Conservation (phyloP, 2,329 filamentous ascomycete species). For the Grosmannia clavigera region DNA sequence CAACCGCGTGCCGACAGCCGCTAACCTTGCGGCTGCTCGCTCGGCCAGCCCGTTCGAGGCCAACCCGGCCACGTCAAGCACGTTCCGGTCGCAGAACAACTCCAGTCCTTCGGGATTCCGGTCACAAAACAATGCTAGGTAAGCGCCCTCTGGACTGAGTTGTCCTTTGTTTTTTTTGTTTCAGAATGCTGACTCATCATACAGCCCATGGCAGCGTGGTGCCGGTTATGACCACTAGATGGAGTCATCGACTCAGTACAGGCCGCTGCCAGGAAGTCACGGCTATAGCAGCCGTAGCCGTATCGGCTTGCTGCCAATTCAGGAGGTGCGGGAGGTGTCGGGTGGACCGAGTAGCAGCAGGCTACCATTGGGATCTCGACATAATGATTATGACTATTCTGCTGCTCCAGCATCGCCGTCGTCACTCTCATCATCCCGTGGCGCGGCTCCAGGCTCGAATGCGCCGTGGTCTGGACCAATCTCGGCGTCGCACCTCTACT, state of each 20-base stretch:
- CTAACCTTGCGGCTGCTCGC: neutral
- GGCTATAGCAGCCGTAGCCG: neutral
- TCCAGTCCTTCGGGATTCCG: conserved; percentile 19
- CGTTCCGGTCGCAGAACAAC: conserved; percentile 24
- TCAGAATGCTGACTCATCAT: neutral
- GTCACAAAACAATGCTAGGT: conserved; percentile 23
- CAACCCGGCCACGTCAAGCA: neutral
- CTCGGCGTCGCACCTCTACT: no score
- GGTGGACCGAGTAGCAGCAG: neutral
- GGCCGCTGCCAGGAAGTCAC: neutral
- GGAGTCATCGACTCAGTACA: conserved; percentile 1
- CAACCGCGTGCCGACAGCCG: neutral
- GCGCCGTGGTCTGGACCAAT: no score
- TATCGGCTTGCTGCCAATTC: neutral
- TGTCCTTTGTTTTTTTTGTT: neutral
- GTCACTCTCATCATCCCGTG: no score
- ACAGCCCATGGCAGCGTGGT: conserved; percentile 43
- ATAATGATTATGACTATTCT: no score
- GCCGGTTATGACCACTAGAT: conserved; percentile 35
- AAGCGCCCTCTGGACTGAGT: conserved; percentile 14
- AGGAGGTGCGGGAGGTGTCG: neutral
- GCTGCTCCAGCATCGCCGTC: no score
- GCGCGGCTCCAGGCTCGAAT: no score
- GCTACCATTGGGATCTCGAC: no score
- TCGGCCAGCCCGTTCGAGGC: conserved; percentile 16